Conservation (phyloP, 78 protist species). For the Cyanophora paradoxa region DNA sequence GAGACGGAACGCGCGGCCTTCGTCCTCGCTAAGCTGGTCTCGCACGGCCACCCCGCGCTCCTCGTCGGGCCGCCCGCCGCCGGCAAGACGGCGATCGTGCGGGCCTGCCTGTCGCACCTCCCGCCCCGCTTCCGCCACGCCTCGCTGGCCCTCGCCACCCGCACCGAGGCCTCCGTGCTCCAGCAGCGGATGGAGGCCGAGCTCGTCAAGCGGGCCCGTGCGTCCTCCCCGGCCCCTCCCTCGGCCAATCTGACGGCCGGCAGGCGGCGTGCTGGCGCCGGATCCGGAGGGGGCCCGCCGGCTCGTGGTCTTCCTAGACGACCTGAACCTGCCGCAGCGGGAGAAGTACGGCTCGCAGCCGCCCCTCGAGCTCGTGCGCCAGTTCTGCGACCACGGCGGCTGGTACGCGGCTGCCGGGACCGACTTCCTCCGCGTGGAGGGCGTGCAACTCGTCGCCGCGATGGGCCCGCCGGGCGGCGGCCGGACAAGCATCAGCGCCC, state of each 20-base stretch:
- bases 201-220: background rate
- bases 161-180: background rate
- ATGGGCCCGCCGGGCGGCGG: constrained; percentile 28
- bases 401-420: constrained; percentile 16
- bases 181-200: background rate
- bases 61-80: constrained; percentile 25
- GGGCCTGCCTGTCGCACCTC: background rate
- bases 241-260: background rate
- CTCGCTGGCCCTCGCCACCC: too few species aligned
- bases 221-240: background rate
- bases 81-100: constrained; percentile 26
- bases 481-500: background rate
- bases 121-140: too few species aligned
- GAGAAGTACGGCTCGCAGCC: constrained; percentile 50
- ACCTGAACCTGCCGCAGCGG: constrained; percentile 28
- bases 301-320: constrained; percentile 7
- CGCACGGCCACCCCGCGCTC: background rate
- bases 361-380: constrained; percentile 41
- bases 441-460: background rate
- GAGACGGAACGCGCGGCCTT: constrained; percentile 24
- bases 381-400: constrained; percentile 24
- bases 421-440: background rate
- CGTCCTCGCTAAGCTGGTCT: background rate
- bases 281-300: background rate
- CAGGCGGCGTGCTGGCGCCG: background rate